Percentiles rank a stretch among this genome's conserved stretches.
Evolutionary conservation across 352 stramenopile genomes (phyloP).

Genomic region (Phytopythium chamaehyphon): DNA sequence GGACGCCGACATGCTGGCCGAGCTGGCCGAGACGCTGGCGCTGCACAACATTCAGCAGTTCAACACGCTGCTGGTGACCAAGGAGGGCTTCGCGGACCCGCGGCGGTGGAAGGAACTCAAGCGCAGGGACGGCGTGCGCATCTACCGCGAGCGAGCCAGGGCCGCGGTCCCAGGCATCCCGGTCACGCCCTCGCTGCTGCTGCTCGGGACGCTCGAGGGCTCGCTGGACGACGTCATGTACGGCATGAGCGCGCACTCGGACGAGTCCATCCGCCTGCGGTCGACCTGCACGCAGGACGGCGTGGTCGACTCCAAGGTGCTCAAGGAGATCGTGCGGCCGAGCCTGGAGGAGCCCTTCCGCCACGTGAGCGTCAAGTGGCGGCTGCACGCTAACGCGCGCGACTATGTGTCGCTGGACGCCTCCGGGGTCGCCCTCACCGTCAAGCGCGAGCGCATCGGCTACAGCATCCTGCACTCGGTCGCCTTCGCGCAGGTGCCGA

Average conservation of each 20-base stretch:
- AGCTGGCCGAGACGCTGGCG: constrained; percentile 32
- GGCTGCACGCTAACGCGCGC: constrained; percentile 33
- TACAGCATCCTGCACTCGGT: constrained; percentile 60
- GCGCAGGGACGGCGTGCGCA: constrained; percentile 24
- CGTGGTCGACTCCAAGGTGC: constrained; percentile 44
- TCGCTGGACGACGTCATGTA: constrained; percentile 69
- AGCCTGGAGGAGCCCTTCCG: constrained; percentile 40
- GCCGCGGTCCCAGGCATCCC: constrained; percentile 11
- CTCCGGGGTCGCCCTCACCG: constrained; percentile 28
- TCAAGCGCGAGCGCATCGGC: constrained; percentile 30
- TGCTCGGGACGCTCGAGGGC: constrained; percentile 46
- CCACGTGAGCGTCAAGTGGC: constrained; percentile 47
- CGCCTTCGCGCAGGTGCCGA: constrained; percentile 35
- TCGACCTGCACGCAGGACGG: constrained; percentile 45
- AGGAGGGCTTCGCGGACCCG: constrained; percentile 28
- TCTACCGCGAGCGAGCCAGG: constrained; percentile 30
- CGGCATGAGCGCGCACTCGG: constrained; percentile 30
- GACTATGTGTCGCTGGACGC: constrained; percentile 57
- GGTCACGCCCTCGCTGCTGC: constrained; percentile 41
- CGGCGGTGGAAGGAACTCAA: constrained; percentile 35
- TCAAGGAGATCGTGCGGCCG: constrained; percentile 38
- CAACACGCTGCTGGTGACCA: constrained; percentile 39
- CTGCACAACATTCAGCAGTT: constrained; percentile 43
- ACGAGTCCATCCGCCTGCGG: constrained; percentile 47
- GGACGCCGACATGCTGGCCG: constrained; percentile 24